Conservation (phyloP, 2,329 filamentous ascomycete genomes). For the Microdochium nivale region DNA sequence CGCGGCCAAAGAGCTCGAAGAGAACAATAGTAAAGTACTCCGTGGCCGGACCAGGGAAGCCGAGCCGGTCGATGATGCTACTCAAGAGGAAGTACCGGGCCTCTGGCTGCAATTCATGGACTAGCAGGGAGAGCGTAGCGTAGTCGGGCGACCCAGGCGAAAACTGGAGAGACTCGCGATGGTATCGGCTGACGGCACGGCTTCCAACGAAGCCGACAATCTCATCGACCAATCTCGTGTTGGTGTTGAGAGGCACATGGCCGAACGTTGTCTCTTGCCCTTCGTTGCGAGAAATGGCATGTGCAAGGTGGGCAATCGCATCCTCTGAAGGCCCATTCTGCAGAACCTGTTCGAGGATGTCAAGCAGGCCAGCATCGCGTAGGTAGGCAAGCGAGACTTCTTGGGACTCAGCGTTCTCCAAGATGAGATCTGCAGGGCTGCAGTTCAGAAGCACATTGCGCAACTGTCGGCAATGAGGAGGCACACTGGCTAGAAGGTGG, state of each 20-base stretch:
- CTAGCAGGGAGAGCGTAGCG: slow-evolving; percentile 65
- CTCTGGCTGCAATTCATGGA: slow-evolving; percentile 66
- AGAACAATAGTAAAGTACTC: slow-evolving; percentile 86
- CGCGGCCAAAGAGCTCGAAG: slow-evolving; percentile 74
- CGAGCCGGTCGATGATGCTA: slow-evolving; percentile 84
- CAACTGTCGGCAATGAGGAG: slow-evolving; percentile 76
- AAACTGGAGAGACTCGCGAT: slow-evolving; percentile 55
- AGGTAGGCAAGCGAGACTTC: slow-evolving; percentile 26
- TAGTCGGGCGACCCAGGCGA: slow-evolving; percentile 58
- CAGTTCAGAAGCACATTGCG: slow-evolving; percentile 80
- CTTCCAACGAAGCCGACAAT: slow-evolving; percentile 77
- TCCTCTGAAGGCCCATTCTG: slow-evolving; percentile 59
- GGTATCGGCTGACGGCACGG: slow-evolving; percentile 55
- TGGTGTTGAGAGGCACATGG: slow-evolving; percentile 57
- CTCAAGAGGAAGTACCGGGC: slow-evolving; percentile 76
- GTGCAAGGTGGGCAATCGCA: slow-evolving; percentile 66
- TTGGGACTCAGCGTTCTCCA: slow-evolving; percentile 39
- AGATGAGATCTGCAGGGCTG: slow-evolving; percentile 58
- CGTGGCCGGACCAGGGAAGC: slow-evolving; percentile 82
- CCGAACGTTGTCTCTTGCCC: slow-evolving; percentile 55
- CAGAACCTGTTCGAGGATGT: slow-evolving; percentile 50
- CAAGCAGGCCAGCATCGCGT: slow-evolving; percentile 45
- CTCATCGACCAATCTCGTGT: slow-evolving; percentile 67
- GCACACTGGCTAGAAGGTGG: slow-evolving; percentile 71
- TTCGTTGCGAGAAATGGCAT: slow-evolving; percentile 57